Evolutionary conservation across 208 protist species (phyloP).

Genomic region (Trypanosoma lewisi): DNA sequence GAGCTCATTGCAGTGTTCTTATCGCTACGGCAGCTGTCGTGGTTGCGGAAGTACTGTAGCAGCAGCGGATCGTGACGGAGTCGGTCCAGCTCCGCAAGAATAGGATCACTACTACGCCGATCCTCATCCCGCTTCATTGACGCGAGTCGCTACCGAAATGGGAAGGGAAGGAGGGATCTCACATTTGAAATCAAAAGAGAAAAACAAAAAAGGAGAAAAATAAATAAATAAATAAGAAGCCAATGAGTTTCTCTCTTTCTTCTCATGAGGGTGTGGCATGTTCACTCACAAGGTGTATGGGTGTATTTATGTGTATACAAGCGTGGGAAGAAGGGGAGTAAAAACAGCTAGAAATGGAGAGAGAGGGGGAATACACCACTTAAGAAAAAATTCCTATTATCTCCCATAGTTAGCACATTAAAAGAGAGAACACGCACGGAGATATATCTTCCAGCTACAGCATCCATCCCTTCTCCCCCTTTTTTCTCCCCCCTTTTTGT

Average conservation of each 20-base stretch:
- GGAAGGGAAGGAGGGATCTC: background rate
- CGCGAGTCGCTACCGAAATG: background rate
- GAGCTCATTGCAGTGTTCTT: background rate
- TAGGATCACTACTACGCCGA: background rate
- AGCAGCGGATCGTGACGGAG: slow-evolving; percentile 10
- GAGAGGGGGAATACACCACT: background rate
- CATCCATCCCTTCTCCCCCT: background rate
- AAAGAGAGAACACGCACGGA: background rate
- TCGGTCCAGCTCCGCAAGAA: background rate
- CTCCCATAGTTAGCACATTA: background rate
- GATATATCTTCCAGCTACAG: background rate
- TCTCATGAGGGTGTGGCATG: background rate
- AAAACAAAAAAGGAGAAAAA: slow-evolving; percentile 2
- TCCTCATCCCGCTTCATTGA: background rate
- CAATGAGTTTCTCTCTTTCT: background rate
- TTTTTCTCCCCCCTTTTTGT: slow-evolving; percentile 6
- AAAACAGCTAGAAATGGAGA: background rate
- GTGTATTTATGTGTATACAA: too few relatives aligned
- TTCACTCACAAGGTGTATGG: background rate
- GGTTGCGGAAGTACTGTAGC: background rate
- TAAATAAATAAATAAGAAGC: slow-evolving; percentile 6
- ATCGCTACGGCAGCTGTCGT: background rate
- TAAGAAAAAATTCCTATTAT: background rate
- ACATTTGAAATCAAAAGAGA: background rate
- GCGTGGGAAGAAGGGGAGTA: too few relatives aligned